A percentile compares a stretch with the other conserved stretches of the same genome.
Conservation (phyloP, 805 yeast species). For the Cyberlindnera xylosilytica region DNA sequence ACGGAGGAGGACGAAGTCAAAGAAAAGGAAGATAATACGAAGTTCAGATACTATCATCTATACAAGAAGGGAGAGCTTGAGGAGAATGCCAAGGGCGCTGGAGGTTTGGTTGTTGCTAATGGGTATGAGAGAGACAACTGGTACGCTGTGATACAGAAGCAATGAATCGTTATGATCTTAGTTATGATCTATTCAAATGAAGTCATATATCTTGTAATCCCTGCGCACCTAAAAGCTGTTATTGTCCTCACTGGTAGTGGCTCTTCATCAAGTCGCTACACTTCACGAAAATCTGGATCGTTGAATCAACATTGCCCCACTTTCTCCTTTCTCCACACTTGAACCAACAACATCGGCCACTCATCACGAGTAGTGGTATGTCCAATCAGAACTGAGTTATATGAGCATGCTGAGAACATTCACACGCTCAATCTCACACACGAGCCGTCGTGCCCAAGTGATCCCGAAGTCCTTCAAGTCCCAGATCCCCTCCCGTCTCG, state of each 20-base stretch:
- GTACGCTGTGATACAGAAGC: conserved; percentile 59
- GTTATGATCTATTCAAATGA: too few relatives aligned
- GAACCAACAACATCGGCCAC: too few relatives aligned
- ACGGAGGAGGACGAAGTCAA: conserved; percentile 22
- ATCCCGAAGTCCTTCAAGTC: conserved; percentile 1
- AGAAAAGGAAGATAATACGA: conserved; percentile 43
- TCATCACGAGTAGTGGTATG: too few relatives aligned
- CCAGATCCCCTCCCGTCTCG: conserved; percentile 4
- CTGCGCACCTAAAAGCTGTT: too few relatives aligned
- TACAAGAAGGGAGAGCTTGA: conserved; percentile 82
- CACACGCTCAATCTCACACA: not conserved
- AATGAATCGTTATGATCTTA: conserved; percentile 3
- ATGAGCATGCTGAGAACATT: not conserved
- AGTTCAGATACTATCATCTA: conserved; percentile 84
- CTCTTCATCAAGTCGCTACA: too few relatives aligned
- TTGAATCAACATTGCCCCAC: too few relatives aligned
- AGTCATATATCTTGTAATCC: too few relatives aligned
- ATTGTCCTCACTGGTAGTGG: too few relatives aligned
- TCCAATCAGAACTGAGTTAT: too few relatives aligned
- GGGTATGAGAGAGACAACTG: conserved; percentile 96
- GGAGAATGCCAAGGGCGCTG: conserved; percentile 67
- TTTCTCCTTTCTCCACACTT: too few relatives aligned
- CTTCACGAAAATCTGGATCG: too few relatives aligned
- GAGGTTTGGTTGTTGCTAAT: conserved; percentile 58
- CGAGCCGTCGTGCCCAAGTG: not conserved